These are phyloP conservation scores for Termitomyces sp. DNA, from an alignment of 768 basidiomycete genomes.

Conservation along the genomic window DNA sequence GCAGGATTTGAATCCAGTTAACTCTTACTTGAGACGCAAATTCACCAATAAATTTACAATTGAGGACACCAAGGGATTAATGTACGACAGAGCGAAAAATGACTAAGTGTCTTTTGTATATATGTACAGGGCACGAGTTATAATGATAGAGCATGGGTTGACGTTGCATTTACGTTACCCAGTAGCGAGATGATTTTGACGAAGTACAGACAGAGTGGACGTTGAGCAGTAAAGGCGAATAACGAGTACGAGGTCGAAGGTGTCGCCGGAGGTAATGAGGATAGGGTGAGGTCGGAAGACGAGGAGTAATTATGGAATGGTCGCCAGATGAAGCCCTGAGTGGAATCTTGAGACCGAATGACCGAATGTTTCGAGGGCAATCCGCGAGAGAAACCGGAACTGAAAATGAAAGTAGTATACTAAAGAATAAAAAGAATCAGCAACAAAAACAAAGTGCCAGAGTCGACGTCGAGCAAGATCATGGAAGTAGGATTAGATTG, in stretches of 20 bases:
- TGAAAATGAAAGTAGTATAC: slow-evolving; percentile 4
- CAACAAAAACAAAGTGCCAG: slow-evolving; percentile 10
- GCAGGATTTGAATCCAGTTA: neutral
- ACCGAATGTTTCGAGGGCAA: slow-evolving; percentile 1
- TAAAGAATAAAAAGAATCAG: slow-evolving; percentile 18
- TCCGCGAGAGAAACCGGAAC: slow-evolving; percentile 4
- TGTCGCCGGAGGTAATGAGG: slow-evolving; percentile 20
- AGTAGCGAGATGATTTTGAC: slow-evolving; percentile 6
- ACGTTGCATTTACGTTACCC: slow-evolving; percentile 8
- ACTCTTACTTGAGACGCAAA: neutral
- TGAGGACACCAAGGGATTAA: neutral
- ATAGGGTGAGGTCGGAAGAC: slow-evolving; percentile 19
- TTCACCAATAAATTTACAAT: slow-evolving; percentile 1
- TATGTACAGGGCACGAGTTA: slow-evolving; percentile 12
- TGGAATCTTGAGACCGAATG: neutral
- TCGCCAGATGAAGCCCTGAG: slow-evolving; percentile 12
- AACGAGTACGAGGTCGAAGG: slow-evolving; percentile 4
- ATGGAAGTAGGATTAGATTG: neutral
- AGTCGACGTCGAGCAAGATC: slow-evolving; percentile 7
- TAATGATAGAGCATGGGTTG: slow-evolving; percentile 6
- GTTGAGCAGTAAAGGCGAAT: neutral
- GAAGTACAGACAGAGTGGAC: slow-evolving; percentile 2
- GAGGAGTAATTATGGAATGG: neutral
- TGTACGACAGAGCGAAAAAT: neutral
- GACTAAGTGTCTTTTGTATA: slow-evolving; percentile 11